Percentiles rank a stretch among this genome's conserved stretches.
Conservation (phyloP, 768 basidiomycete species). For the Lenzites betulinus region DNA sequence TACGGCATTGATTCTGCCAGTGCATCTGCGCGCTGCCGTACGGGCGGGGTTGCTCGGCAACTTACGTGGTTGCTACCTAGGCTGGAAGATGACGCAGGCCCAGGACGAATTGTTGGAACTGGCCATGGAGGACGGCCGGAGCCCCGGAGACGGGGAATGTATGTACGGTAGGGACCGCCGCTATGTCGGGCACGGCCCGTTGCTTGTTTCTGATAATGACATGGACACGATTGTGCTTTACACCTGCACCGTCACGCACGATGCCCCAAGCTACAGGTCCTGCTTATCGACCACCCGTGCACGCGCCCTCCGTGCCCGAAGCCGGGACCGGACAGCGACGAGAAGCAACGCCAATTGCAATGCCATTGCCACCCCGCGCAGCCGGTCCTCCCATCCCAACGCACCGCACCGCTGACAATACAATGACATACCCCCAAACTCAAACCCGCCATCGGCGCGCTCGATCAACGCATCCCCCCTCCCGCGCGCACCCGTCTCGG, state of each 20-base stretch:
- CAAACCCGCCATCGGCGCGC: conserved; percentile 5
- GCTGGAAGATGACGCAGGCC: not conserved
- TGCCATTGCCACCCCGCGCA: too few relatives aligned
- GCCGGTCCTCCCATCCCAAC: too few relatives aligned
- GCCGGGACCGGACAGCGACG: not conserved
- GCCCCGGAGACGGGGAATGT: not conserved
- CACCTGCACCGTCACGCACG: not conserved
- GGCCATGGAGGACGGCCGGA: not conserved
- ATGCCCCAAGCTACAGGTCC: too few relatives aligned
- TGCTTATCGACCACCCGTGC: not conserved
- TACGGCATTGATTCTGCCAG: conserved; percentile 1
- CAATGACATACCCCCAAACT: not conserved
- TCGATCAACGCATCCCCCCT: conserved; percentile 4
- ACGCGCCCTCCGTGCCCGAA: not conserved
- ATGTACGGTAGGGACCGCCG: conserved; percentile 5
- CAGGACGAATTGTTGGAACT: too few relatives aligned
- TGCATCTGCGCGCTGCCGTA: conserved; percentile 11
- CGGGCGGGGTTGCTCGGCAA: conserved; percentile 11
- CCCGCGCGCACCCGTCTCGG: not conserved
- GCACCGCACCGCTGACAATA: too few relatives aligned
- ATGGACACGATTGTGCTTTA: not conserved
- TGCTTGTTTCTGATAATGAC: conserved; percentile 1
- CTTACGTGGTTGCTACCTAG: conserved; percentile 8
- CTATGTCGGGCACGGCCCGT: not conserved
- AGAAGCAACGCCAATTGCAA: conserved; percentile 5